phyloP scores from a whole-genome alignment of 2,329 filamentous ascomycete species.

The Penicillium capsulatum region DNA sequence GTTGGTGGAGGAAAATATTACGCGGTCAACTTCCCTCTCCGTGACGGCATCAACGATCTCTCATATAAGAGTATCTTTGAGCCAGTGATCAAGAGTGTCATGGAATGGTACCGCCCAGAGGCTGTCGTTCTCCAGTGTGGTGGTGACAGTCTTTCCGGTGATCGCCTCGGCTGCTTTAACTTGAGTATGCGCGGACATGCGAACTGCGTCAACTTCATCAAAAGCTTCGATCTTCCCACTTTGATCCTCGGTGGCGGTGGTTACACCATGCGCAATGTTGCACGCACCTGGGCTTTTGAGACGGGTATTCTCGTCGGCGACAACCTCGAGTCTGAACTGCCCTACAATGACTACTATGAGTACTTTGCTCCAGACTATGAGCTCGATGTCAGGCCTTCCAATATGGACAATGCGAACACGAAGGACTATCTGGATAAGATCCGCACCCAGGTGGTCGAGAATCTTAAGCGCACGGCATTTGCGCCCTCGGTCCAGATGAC shows the following conservation, averaged over 20 bases:
- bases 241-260: conserved; percentile 64
- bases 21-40: conserved; percentile 64
- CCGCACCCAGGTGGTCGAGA: conserved; percentile 61
- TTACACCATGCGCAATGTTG: conserved; percentile 64
- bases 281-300: conserved; percentile 63
- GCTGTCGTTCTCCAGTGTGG: conserved; percentile 67
- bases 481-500: conserved; percentile 63
- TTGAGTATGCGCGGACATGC: conserved; percentile 66
- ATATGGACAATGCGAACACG: conserved; percentile 69
- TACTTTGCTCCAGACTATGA: conserved; percentile 69
- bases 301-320: conserved; percentile 78
- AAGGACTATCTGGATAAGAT: conserved; percentile 66
- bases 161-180: conserved; percentile 66
- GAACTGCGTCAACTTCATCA: conserved; percentile 66
- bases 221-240: conserved; percentile 62
- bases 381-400: conserved; percentile 64
- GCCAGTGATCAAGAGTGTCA: conserved; percentile 62
- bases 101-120: conserved; percentile 65
- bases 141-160: conserved; percentile 63
- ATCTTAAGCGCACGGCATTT: conserved; percentile 59
- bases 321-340: conserved; percentile 74
- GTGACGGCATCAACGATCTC: conserved; percentile 64
- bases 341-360: conserved; percentile 95
- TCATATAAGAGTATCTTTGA: conserved; percentile 67
- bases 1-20: conserved; percentile 65